Evolutionary conservation across 768 basidiomycete genomes (phyloP).

Genomic region (Auriscalpium microsporum): DNA sequence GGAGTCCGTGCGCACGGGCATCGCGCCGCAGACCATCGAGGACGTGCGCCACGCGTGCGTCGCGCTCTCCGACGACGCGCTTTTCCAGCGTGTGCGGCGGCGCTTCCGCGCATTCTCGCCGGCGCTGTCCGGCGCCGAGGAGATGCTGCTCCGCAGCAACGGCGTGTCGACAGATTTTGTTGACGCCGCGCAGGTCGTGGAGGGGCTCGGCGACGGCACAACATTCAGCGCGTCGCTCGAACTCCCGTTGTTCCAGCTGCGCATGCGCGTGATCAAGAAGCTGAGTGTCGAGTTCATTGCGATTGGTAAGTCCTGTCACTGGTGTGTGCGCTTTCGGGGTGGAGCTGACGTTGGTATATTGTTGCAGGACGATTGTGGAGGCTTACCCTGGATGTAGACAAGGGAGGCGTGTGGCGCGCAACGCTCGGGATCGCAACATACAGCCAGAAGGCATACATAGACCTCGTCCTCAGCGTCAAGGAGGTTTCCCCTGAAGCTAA

Average conservation of each 20-base stretch:
- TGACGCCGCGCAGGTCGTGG: constrained; percentile 49
- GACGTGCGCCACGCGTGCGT: constrained; percentile 66
- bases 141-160: constrained; percentile 26
- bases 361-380: not conserved
- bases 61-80: constrained; percentile 46
- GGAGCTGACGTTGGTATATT: not conserved
- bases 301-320: constrained; percentile 26
- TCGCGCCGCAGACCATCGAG: constrained; percentile 34
- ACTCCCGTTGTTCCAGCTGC: constrained; percentile 54
- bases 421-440: too few relatives aligned
- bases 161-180: constrained; percentile 1
- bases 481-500: too few relatives aligned
- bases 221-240: constrained; percentile 46
- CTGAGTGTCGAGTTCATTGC: constrained; percentile 63
- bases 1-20: constrained; percentile 33
- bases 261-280: constrained; percentile 55
- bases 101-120: constrained; percentile 39
- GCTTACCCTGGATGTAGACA: not conserved
- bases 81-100: constrained; percentile 50
- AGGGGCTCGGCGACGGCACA: constrained; percentile 40
- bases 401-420: not conserved
- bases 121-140: constrained; percentile 44
- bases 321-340: not conserved
- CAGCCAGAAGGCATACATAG: too few relatives aligned
- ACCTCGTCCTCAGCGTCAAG: too few relatives aligned